Evolutionary conservation across 208 protist species (phyloP).

Genomic region (Leptomonas pyrrhocoris): DNA sequence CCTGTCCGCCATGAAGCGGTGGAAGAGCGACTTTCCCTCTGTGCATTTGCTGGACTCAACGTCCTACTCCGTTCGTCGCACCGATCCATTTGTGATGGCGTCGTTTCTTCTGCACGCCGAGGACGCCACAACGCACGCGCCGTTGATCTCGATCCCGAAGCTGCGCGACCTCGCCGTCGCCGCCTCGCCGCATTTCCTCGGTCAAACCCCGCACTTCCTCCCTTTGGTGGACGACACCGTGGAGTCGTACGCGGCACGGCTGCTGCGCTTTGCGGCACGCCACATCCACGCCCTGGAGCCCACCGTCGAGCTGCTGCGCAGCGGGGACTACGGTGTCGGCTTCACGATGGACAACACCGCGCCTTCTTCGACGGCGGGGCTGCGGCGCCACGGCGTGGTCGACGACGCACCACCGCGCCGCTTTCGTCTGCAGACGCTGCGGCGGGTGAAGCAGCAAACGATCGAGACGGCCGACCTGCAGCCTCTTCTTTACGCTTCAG

Average conservation of each 20-base stretch:
- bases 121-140: slow-evolving; percentile 10
- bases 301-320: slow-evolving; percentile 25
- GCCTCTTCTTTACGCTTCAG: slow-evolving; percentile 71
- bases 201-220: slow-evolving; percentile 16
- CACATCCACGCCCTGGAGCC: slow-evolving; percentile 29
- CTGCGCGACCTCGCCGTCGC: slow-evolving; percentile 37
- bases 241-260: slow-evolving; percentile 26
- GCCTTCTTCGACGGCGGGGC: not conserved
- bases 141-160: slow-evolving; percentile 36
- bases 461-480: slow-evolving; percentile 53
- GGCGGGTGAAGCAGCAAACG: slow-evolving; percentile 34
- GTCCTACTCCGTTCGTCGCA: slow-evolving; percentile 43
- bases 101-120: slow-evolving; percentile 35
- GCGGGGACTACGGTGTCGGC: slow-evolving; percentile 15
- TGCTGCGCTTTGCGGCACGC: slow-evolving; percentile 32
- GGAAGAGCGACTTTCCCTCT: slow-evolving; percentile 13
- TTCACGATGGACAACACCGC: not conserved
- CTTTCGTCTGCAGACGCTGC: slow-evolving; percentile 39
- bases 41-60: slow-evolving; percentile 31
- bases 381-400: not conserved
- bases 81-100: slow-evolving; percentile 63
- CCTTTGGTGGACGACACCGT: slow-evolving; percentile 40
- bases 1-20: slow-evolving; percentile 42
- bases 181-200: slow-evolving; percentile 33
- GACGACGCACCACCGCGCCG: slow-evolving; percentile 29